phyloP scores from a whole-genome alignment of 306 rosid genomes.

The Fagus sylvatica region DNA sequence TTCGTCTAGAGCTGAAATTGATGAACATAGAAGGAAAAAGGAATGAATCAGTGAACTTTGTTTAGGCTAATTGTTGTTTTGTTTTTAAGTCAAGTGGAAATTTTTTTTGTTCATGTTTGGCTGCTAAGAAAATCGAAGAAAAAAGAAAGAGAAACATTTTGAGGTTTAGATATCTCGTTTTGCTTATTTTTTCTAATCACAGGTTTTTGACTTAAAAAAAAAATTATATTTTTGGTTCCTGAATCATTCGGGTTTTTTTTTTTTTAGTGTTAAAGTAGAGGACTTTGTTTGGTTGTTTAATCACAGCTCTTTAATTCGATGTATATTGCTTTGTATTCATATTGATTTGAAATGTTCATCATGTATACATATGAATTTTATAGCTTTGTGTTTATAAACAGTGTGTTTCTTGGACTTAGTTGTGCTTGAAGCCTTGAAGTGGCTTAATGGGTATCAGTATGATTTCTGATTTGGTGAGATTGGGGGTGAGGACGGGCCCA shows the following conservation, averaged over 20 bases:
- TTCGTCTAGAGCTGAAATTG: neutral
- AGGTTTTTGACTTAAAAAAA: neutral
- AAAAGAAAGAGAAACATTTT: neutral
- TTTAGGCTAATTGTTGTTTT: neutral
- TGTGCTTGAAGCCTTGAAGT: constrained; percentile 2
- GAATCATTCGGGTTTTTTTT: neutral
- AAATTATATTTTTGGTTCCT: neutral
- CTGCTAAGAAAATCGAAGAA: neutral
- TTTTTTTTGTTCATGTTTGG: neutral
- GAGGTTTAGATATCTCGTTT: neutral
- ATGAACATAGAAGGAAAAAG: neutral
- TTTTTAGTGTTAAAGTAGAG: neutral
- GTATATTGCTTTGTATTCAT: neutral
- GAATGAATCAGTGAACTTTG: neutral
- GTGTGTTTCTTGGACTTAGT: constrained; percentile 13
- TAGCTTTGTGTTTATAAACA: neutral
- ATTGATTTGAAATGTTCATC: neutral
- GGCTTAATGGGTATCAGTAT: constrained; percentile 28
- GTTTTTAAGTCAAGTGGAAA: neutral
- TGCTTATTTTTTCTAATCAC: neutral
- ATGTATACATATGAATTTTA: neutral
- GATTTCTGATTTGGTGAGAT: constrained; percentile 18
- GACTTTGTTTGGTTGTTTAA: neutral
- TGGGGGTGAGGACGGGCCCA: constrained; percentile 15
- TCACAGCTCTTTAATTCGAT: neutral